Conservation (phyloP, 768 basidiomycete genomes). For the Lactarius deliciosus region DNA sequence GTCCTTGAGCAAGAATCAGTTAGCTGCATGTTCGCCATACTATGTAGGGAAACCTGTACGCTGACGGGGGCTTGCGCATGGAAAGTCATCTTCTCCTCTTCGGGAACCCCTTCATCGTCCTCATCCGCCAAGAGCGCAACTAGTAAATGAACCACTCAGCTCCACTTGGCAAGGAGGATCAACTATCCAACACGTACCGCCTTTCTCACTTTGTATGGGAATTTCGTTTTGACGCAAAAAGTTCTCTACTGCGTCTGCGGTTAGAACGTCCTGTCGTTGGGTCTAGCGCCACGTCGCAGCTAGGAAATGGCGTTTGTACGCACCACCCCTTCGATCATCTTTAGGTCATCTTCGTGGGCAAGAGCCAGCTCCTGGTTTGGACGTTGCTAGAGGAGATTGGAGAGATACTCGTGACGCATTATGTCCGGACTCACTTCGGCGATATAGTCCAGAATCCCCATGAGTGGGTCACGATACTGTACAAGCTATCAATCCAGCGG, state of each 20-base stretch:
- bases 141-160: neutral
- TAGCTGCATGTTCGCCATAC: too few relatives aligned
- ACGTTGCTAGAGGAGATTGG: constrained; percentile 1
- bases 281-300: neutral
- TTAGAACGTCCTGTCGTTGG: constrained; percentile 11
- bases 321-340: constrained; percentile 11
- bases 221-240: constrained; percentile 2
- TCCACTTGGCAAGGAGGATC: neutral
- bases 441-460: constrained; percentile 16
- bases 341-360: constrained; percentile 20
- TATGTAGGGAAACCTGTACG: neutral
- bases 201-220: constrained; percentile 8
- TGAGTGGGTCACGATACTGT: constrained; percentile 17
- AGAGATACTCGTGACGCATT: neutral
- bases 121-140: constrained; percentile 10
- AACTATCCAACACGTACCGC: constrained; percentile 5
- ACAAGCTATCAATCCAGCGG: neutral
- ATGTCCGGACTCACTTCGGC: constrained; percentile 12
- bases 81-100: constrained; percentile 6
- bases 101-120: neutral
- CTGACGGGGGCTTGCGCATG: neutral
- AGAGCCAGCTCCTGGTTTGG: constrained; percentile 6
- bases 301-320: neutral
- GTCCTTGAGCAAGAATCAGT: constrained; percentile 7
- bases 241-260: constrained; percentile 7